Conservation (phyloP, 2,329 filamentous ascomycete genomes). For the Talaromyces atroroseus region DNA sequence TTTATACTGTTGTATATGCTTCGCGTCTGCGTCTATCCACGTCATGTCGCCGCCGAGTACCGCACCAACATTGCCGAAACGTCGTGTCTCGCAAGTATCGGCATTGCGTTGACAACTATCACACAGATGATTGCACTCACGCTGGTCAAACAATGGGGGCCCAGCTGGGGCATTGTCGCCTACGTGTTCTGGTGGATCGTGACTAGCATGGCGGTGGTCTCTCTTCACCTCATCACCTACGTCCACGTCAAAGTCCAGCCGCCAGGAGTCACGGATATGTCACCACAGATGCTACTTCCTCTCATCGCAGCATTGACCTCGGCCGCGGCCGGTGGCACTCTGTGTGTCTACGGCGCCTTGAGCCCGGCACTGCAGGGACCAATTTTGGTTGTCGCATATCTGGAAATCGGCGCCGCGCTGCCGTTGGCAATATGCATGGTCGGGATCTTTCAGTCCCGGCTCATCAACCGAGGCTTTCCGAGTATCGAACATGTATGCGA, state of each 20-base stretch:
- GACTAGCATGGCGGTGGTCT: slow-evolving; percentile 27
- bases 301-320: slow-evolving; percentile 36
- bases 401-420: slow-evolving; percentile 33
- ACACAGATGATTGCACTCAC: slow-evolving; percentile 56
- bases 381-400: slow-evolving; percentile 37
- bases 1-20: slow-evolving; percentile 28
- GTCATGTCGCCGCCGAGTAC: slow-evolving; percentile 26
- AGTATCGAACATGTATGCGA: slow-evolving; percentile 25
- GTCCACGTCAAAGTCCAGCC: slow-evolving; percentile 34
- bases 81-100: slow-evolving; percentile 35
- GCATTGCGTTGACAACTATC: slow-evolving; percentile 32
- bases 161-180: slow-evolving; percentile 24
- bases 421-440: slow-evolving; percentile 29
- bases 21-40: slow-evolving; percentile 28
- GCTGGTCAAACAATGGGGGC: slow-evolving; percentile 25
- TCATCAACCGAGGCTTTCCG: slow-evolving; percentile 24
- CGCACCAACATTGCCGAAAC: slow-evolving; percentile 29
- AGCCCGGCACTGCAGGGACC: slow-evolving; percentile 30
- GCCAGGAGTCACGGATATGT: slow-evolving; percentile 27
- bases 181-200: slow-evolving; percentile 41
- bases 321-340: slow-evolving; percentile 33
- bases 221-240: slow-evolving; percentile 31
- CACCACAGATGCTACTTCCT: slow-evolving; percentile 34
- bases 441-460: slow-evolving; percentile 29
- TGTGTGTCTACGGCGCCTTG: slow-evolving; percentile 28